These are phyloP conservation scores for Pestalotiopsis sp. DNA, from an alignment of 2,329 filamentous ascomycete genomes.

Conservation along the genomic window DNA sequence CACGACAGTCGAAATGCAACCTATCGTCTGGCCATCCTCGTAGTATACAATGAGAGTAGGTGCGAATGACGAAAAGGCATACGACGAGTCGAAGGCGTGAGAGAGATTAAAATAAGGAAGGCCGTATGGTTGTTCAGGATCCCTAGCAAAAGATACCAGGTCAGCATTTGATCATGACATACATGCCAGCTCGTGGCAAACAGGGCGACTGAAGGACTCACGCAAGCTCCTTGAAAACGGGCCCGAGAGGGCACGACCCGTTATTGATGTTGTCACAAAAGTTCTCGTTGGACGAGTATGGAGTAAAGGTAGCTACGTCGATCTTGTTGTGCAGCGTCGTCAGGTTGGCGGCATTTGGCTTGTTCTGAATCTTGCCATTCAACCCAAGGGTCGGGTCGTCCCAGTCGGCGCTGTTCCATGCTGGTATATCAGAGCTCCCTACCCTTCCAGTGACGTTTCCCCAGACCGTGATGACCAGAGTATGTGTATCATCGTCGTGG, in stretches of 20 bases:
- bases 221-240: slow-evolving; percentile 57
- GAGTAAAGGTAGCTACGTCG: slow-evolving; percentile 75
- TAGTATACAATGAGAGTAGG: slow-evolving; percentile 74
- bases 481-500: slow-evolving; percentile 57
- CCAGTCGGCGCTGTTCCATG: slow-evolving; percentile 60
- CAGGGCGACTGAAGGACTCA: neutral
- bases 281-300: slow-evolving; percentile 53
- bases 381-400: slow-evolving; percentile 56
- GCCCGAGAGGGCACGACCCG: slow-evolving; percentile 71
- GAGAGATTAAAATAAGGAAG: slow-evolving; percentile 74
- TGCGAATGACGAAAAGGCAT: slow-evolving; percentile 81
- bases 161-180: neutral
- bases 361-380: slow-evolving; percentile 74
- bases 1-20: slow-evolving; percentile 78
- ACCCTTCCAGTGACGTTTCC: slow-evolving; percentile 85
- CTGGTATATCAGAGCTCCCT: slow-evolving; percentile 57
- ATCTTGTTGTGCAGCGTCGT: slow-evolving; percentile 74
- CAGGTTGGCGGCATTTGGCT: slow-evolving; percentile 57
- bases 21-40: slow-evolving; percentile 64
- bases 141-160: neutral
- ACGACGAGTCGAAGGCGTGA: slow-evolving; percentile 77
- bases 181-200: neutral
- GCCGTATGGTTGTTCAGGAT: slow-evolving; percentile 29
- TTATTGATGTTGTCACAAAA: slow-evolving; percentile 70
- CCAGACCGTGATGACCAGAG: slow-evolving; percentile 77